A percentile compares a stretch with the other conserved stretches of the same genome.
Evolutionary conservation across 75 land plant genomes (phyloP).

Genomic region (Cupressus sempervirens): DNA sequence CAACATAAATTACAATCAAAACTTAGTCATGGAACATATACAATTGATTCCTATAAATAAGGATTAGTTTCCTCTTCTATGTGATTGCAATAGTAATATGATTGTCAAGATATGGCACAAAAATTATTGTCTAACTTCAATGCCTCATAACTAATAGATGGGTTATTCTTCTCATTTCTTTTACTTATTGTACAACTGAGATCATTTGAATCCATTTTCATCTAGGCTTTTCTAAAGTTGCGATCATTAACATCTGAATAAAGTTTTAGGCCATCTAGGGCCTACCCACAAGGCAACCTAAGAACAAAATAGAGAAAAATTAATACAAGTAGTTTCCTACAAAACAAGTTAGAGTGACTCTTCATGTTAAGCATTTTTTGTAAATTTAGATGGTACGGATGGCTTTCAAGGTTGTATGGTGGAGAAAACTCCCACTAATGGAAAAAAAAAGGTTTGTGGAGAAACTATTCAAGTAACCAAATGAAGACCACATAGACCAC

Average conservation of each 20-base stretch:
- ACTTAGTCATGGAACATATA: no score
- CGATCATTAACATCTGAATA: background rate
- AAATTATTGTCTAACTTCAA: conserved; percentile 20
- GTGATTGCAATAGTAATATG: conserved; percentile 24
- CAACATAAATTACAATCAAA: no score
- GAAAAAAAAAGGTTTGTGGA: background rate
- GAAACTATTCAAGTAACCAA: no score
- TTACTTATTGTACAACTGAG: background rate
- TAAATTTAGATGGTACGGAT: background rate
- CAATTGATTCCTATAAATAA: no score
- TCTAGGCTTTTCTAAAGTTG: background rate
- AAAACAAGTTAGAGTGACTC: background rate
- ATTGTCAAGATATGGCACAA: conserved; percentile 17
- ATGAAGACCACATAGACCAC: no score
- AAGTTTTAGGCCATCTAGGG: background rate
- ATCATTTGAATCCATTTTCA: background rate
- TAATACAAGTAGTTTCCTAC: background rate
- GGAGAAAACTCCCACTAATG: background rate
- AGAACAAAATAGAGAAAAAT: background rate
- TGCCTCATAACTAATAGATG: conserved; percentile 22
- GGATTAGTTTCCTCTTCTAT: background rate
- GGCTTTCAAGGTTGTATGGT: background rate
- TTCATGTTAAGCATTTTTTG: background rate
- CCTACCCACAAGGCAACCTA: conserved; percentile 2
- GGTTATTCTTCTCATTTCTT: background rate